Conservation (phyloP, 805 yeast genomes). For the Candida chilensis region DNA sequence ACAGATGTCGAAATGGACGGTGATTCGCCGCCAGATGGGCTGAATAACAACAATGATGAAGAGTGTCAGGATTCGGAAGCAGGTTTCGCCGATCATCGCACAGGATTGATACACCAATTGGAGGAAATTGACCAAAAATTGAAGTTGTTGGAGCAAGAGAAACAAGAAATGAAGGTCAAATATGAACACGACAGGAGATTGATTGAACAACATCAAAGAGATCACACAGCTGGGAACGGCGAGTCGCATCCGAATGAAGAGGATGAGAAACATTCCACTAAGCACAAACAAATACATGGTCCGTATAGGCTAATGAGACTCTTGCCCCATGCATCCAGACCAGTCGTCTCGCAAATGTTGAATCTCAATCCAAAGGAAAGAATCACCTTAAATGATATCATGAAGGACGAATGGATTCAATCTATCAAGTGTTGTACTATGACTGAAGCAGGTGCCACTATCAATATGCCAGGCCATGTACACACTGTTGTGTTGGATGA, state of each 20-base stretch:
- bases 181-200: background rate
- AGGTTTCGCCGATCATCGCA: no score
- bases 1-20: no score
- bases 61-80: no score
- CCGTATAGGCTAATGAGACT: conserved; percentile 77
- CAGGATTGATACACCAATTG: no score
- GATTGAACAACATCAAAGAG: no score
- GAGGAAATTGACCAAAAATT: conserved; percentile 2
- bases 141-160: background rate
- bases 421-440: conserved; percentile 55
- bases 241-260: conserved; percentile 5
- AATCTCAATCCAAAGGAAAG: conserved; percentile 51
- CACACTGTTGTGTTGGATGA: conserved; percentile 36
- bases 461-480: conserved; percentile 37
- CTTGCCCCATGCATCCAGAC: conserved; percentile 78
- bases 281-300: conserved; percentile 61
- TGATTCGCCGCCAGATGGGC: no score
- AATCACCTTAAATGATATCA: conserved; percentile 58
- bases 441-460: conserved; percentile 24
- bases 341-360: conserved; percentile 59
- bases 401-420: conserved; percentile 63
- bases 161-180: conserved; percentile 1
- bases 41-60: no score
- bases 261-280: conserved; percentile 20
- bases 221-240: no score